Conservation (phyloP, 2,329 filamentous ascomycete genomes). For the Hypoxylon sp. region DNA sequence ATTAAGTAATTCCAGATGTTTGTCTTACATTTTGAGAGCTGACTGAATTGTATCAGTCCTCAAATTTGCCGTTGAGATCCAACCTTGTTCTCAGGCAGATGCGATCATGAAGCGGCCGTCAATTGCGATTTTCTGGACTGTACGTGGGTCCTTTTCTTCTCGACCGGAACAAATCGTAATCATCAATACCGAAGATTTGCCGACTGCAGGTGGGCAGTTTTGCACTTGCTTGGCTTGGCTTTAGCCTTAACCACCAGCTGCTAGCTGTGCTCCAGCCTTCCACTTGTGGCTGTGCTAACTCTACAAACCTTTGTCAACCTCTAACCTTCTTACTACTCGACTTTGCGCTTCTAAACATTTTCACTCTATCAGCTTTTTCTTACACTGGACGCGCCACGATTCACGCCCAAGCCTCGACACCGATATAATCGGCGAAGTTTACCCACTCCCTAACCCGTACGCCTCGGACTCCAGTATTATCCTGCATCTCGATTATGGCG, state of each 20-base stretch:
- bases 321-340: slow-evolving; percentile 12
- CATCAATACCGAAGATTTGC: not conserved
- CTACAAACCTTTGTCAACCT: slow-evolving; percentile 27
- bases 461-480: slow-evolving; percentile 3
- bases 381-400: slow-evolving; percentile 1
- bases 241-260: slow-evolving; percentile 15
- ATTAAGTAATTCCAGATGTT: not conserved
- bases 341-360: slow-evolving; percentile 29
- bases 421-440: slow-evolving; percentile 2
- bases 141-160: slow-evolving; percentile 1
- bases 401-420: slow-evolving; percentile 9
- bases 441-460: not conserved
- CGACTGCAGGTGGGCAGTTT: not conserved
- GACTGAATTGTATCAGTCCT: slow-evolving; percentile 8
- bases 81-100: not conserved
- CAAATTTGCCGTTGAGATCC: not conserved
- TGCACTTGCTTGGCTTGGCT: not conserved
- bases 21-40: slow-evolving; percentile 42
- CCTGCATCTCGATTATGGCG: slow-evolving; percentile 59
- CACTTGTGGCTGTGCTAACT: slow-evolving; percentile 27
- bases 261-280: slow-evolving; percentile 6
- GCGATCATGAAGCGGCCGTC: slow-evolving; percentile 13
- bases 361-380: slow-evolving; percentile 15
- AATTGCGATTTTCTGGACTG: slow-evolving; percentile 17
- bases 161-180: slow-evolving; percentile 10